phyloP scores from a whole-genome alignment of 208 protist genomes.

The Trypanosoma avium region DNA sequence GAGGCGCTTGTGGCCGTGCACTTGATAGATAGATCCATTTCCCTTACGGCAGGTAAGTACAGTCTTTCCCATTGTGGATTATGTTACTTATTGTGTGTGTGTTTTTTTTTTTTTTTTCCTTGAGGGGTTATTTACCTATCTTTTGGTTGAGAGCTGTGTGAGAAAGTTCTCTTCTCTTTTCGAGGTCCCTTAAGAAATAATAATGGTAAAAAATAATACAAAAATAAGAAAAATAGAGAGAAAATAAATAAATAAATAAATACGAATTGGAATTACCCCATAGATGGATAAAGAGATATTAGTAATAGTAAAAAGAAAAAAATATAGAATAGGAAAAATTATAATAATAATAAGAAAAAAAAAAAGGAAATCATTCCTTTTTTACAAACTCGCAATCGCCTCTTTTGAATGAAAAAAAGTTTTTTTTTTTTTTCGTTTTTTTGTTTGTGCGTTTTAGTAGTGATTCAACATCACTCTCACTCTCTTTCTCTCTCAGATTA shows the following conservation, averaged over 20 bases:
- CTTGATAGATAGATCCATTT: slow-evolving; percentile 88
- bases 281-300: slow-evolving; percentile 2
- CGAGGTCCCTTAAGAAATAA: too few species aligned
- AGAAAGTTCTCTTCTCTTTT: too few species aligned
- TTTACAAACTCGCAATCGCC: neutral
- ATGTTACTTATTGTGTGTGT: neutral
- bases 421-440: neutral
- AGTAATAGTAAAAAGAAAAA: neutral
- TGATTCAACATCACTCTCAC: too few species aligned
- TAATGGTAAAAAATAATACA: too few species aligned
- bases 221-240: too few species aligned
- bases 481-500: neutral
- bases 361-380: neutral
- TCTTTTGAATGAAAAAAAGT: neutral
- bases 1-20: slow-evolving; percentile 95
- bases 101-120: too few species aligned
- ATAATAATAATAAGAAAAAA: slow-evolving; percentile 4
- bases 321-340: neutral
- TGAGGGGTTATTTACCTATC: neutral
- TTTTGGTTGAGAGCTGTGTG: too few species aligned
- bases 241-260: neutral
- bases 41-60: slow-evolving; percentile 94
- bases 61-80: slow-evolving; percentile 82
- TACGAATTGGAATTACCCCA: neutral
- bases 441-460: too few species aligned